Base-by-base conservation (phyloP, 768 basidiomycete species). In the Kwoniella sp. region DNA sequence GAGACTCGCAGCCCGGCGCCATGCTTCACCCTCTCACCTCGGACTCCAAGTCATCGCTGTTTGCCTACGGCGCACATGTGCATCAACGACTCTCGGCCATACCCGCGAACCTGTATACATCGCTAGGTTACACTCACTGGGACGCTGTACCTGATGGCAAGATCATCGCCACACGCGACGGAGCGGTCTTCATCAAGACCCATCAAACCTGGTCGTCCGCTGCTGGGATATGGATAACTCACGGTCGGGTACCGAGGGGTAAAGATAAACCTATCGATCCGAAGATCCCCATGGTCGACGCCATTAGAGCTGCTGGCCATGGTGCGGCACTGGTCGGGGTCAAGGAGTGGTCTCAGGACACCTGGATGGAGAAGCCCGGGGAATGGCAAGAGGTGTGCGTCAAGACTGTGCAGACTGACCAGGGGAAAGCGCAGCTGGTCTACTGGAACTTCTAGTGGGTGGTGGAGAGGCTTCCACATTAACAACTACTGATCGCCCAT, bases 361-460 rank as follows among this genome's bases (percentile, higher is more conserved):
- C 44, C 2, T 60, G 55, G 27, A 49, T 45, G 26, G 53, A 70
- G 15, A 54, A 33, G 27, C 26, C 19, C 23, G 63, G 61, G 20
- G 61, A 53, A 28, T 66, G 66, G 62, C 67, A 71, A 42, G 57
- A 69, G 34, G 60, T 68, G 1, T 66, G 40, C 33, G 56, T 68
- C 8, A 60, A 52, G 33, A 51, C 32, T 27, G 43, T 62, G 3
- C 39, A 51, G 31, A 32, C 34, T 23, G 44, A 59, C 5, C 57
- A 40, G 2, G 58, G 50, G 25, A 28, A 53, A 9, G 58, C 49
- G 3, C 62, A 60, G 37, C 44, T 60, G 38, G 60, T 71, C 15
- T 65, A 69, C 44, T 71, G 65, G 54, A 56, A 67, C 32, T 71
- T 69, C 57, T 71, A 71, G 64, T 69, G 53, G 53, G 69, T 60